phyloP scores from a whole-genome alignment of 257 asterid species.

The Lantana camara region DNA sequence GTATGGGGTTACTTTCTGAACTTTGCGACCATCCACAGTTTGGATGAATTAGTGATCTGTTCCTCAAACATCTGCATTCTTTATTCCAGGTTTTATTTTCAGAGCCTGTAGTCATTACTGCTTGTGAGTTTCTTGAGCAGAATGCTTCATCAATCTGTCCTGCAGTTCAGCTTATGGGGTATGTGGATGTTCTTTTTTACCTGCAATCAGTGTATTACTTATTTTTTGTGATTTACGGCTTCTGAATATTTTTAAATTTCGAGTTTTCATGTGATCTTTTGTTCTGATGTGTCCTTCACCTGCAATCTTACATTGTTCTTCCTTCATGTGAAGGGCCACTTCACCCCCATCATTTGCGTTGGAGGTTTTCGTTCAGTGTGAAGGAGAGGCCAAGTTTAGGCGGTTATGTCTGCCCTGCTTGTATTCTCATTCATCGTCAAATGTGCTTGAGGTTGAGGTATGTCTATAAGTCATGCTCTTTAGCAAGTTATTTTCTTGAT shows the following conservation, averaged over 20 bases:
- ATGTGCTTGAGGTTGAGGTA: slow-evolving; percentile 96
- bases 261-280: slow-evolving; percentile 14
- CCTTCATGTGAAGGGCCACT: slow-evolving; percentile 64
- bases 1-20: background rate
- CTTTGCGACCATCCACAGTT: background rate
- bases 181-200: slow-evolving; percentile 30
- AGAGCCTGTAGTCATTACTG: slow-evolving; percentile 73
- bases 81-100: slow-evolving; percentile 76
- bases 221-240: background rate
- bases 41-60: background rate
- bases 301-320: slow-evolving; percentile 26
- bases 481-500: background rate
- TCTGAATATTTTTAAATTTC: background rate
- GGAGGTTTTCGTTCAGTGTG: slow-evolving; percentile 94
- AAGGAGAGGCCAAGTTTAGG: slow-evolving; percentile 93
- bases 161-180: slow-evolving; percentile 82
- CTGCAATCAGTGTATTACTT: slow-evolving; percentile 7
- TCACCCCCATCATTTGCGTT: slow-evolving; percentile 90
- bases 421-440: slow-evolving; percentile 94
- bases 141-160: slow-evolving; percentile 79
- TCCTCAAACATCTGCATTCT: slow-evolving; percentile 6
- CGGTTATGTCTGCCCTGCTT: slow-evolving; percentile 88
- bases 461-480: slow-evolving; percentile 13
- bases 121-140: slow-evolving; percentile 97
- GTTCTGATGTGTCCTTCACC: slow-evolving; percentile 7